phyloP scores from a whole-genome alignment of 2,329 filamentous ascomycete species.

The Zasmidium cellare region DNA sequence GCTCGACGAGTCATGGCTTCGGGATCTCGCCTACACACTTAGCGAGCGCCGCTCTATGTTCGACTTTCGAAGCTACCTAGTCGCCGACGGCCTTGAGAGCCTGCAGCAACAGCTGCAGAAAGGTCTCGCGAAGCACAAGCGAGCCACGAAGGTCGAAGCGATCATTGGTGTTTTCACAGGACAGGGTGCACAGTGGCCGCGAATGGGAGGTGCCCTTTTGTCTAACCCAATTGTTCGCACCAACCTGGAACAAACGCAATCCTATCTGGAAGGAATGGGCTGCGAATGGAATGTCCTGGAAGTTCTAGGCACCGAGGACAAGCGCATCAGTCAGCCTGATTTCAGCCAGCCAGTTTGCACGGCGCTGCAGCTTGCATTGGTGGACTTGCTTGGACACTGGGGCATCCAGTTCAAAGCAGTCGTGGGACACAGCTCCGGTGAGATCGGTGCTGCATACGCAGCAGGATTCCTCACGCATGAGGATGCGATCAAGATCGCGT shows the following conservation, averaged over 20 bases:
- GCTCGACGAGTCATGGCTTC: background rate
- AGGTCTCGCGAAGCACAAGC: background rate
- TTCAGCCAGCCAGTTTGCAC: slow-evolving; percentile 34
- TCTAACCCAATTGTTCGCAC: background rate
- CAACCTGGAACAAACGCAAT: background rate
- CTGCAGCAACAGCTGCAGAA: background rate
- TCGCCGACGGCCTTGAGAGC: background rate
- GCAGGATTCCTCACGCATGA: slow-evolving; percentile 22
- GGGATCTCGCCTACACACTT: slow-evolving; percentile 5
- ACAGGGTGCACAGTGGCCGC: slow-evolving; percentile 27
- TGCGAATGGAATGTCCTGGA: slow-evolving; percentile 15
- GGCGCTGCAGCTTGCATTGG: slow-evolving; percentile 16
- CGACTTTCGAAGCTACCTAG: background rate
- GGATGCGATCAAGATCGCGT: slow-evolving; percentile 13
- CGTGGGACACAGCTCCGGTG: slow-evolving; percentile 35
- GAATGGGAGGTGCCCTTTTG: slow-evolving; percentile 11
- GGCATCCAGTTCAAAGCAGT: slow-evolving; percentile 25
- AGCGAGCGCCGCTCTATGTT: background rate
- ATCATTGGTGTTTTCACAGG: slow-evolving; percentile 12
- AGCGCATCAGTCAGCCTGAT: slow-evolving; percentile 21
- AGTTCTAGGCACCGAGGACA: slow-evolving; percentile 40
- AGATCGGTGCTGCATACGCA: slow-evolving; percentile 35
- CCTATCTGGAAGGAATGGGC: slow-evolving; percentile 10
- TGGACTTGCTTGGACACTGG: slow-evolving; percentile 17
- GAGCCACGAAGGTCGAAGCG: background rate